Base-by-base conservation (phyloP, 148 eudicot genomes). In the Chenopodium formosanum region DNA sequence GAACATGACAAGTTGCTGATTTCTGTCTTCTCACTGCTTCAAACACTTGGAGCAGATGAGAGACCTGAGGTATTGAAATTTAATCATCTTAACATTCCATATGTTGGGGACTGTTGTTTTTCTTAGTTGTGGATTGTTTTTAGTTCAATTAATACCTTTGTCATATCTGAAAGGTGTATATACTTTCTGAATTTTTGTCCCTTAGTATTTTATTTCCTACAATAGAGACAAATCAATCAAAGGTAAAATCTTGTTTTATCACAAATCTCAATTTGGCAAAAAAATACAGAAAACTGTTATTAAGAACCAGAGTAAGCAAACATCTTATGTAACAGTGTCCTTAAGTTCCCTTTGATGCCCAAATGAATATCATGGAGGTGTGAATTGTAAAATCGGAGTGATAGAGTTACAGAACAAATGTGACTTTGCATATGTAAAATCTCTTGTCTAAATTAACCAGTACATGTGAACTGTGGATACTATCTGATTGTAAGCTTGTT, bases 41-140 rank as follows among this genome's bases (percentile, higher is more conserved):
- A 95, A 79, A 87, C 89, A 76, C 90, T 95, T 84, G 98, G 97
- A 82, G 92, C 94, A 78, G 98, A 95, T 90, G 98, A 91, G 76
- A 92, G 98, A 80, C 98, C 98, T 37, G 98, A 95, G 98, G 98
- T 95, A 92, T 70, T 78, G 10, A 67, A 2, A 63, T 72, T 79
- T 74, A 34, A 70, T 58, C 72, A 56, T 31, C 63, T 68, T 66
- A 16, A 14, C 22, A 7, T 23, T 7, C 46, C 74, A 29, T 75
- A 27, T 13, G 20, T 73, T 67, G 20, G 32, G 16, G 46, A 1
- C 37, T 58, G 72, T 12, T 69, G 75, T 29, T 79, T 50, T 5
- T 70, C 44, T 53, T 71, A 53, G 46, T n/a, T 0, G 64, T 78
- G 27, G 68, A 29, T 67, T 50, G 79, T 6, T 50, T 20, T 22